These are phyloP conservation scores for Globisporangium orthogonon DNA, from an alignment of 352 stramenopile genomes.

Conservation along the genomic window DNA sequence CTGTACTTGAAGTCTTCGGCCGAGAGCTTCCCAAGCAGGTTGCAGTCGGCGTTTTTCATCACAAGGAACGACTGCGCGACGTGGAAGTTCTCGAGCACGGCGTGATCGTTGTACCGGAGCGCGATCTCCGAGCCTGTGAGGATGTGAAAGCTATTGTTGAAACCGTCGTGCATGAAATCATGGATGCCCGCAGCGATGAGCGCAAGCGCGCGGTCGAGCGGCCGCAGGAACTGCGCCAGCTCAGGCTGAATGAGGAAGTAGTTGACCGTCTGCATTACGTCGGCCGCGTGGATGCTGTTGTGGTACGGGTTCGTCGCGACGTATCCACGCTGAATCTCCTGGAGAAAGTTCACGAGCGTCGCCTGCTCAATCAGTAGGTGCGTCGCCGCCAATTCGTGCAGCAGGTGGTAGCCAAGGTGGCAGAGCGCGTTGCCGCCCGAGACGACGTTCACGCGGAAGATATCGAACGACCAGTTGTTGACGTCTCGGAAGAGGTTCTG, in stretches of 20 bases:
- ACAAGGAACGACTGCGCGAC: slow-evolving; percentile 85
- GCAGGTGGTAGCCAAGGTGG: slow-evolving; percentile 71
- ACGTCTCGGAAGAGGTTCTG: slow-evolving; percentile 55
- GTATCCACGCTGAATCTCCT: slow-evolving; percentile 83
- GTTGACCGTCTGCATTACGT: slow-evolving; percentile 87
- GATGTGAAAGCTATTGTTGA: slow-evolving; percentile 90
- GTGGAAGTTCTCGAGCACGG: slow-evolving; percentile 87
- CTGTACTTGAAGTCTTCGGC: slow-evolving; percentile 81
- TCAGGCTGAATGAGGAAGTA: slow-evolving; percentile 81
- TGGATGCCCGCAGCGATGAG: slow-evolving; percentile 82
- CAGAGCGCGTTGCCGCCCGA: slow-evolving; percentile 68
- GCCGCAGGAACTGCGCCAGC: slow-evolving; percentile 64
- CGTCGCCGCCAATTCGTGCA: slow-evolving; percentile 51
- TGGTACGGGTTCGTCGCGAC: slow-evolving; percentile 84
- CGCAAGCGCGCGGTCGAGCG: slow-evolving; percentile 63
- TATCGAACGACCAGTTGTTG: slow-evolving; percentile 66
- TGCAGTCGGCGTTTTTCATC: slow-evolving; percentile 87
- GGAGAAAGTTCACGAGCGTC: slow-evolving; percentile 64
- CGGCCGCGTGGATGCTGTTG: slow-evolving; percentile 85
- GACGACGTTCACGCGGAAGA: slow-evolving; percentile 66
- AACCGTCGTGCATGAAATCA: slow-evolving; percentile 88
- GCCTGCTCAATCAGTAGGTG: slow-evolving; percentile 56
- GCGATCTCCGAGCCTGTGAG: slow-evolving; percentile 81
- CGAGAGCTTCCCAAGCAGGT: slow-evolving; percentile 71
- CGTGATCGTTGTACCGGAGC: slow-evolving; percentile 86